Percentiles rank a stretch among this genome's conserved stretches.
phyloP scores from a whole-genome alignment of 1,139 yeast genomes.

The Lodderomyces pseudojiufengensis region DNA sequence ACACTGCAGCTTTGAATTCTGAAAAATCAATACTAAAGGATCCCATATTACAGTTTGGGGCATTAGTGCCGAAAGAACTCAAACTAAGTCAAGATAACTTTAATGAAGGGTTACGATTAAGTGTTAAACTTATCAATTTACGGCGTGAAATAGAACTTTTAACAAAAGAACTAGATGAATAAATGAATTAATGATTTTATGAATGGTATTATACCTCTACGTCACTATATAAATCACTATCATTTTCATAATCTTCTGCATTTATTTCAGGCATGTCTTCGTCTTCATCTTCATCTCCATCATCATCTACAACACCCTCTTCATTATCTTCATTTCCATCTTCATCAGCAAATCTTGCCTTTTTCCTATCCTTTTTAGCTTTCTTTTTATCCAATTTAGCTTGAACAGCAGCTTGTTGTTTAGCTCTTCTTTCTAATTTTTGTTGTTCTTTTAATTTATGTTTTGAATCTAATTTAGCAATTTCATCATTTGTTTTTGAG shows the following conservation, averaged over 20 bases:
- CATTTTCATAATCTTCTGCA: constrained; percentile 47
- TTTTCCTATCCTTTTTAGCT: constrained; percentile 69
- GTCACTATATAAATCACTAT: constrained; percentile 48
- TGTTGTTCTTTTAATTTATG: constrained; percentile 61
- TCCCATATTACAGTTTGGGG: constrained; percentile 51
- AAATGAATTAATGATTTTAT: not conserved
- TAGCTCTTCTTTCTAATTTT: constrained; percentile 69
- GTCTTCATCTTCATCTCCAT: constrained; percentile 7
- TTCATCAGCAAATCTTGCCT: constrained; percentile 48
- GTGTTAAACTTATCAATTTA: constrained; percentile 29
- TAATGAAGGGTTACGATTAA: constrained; percentile 22
- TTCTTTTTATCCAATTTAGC: constrained; percentile 72
- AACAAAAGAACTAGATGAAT: constrained; percentile 16
- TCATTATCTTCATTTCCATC: constrained; percentile 22
- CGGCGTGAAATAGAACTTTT: constrained; percentile 19
- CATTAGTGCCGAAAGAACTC: constrained; percentile 34
- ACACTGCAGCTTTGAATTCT: not conserved
- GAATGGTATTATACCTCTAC: constrained; percentile 25
- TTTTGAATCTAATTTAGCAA: constrained; percentile 57
- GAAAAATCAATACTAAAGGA: constrained; percentile 18
- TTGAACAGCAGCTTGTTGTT: constrained; percentile 75
- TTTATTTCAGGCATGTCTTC: constrained; percentile 29
- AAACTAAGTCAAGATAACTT: constrained; percentile 39
- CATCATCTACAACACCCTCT: constrained; percentile 14
- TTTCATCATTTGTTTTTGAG: constrained; percentile 59